Conservation (phyloP, 345 rosid species). For the Eucalyptus cloeziana region DNA sequence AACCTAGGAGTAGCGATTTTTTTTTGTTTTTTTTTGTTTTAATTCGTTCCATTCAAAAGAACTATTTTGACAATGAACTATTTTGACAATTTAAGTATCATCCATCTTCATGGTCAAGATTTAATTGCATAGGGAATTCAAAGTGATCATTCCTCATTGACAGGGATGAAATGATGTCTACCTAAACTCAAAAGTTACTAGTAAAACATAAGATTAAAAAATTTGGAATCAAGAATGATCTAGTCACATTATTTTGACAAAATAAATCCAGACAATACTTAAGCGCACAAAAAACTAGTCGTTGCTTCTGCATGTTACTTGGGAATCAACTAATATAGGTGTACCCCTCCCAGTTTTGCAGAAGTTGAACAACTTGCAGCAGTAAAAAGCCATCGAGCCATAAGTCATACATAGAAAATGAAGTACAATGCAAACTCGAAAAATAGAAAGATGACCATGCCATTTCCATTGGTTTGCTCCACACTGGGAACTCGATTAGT, state of each 20-base stretch:
- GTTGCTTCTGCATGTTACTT: neutral
- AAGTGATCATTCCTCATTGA: neutral
- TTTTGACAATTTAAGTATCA: constrained; percentile 28
- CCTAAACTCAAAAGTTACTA: neutral
- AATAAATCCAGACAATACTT: neutral
- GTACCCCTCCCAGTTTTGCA: neutral
- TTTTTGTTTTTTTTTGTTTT: too few relatives aligned
- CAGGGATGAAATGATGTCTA: neutral
- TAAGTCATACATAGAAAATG: neutral
- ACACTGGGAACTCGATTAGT: neutral
- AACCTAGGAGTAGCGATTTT: neutral
- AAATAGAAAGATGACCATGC: neutral
- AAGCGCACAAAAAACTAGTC: neutral
- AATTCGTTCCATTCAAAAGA: neutral
- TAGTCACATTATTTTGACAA: neutral
- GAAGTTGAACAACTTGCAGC: neutral
- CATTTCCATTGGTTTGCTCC: neutral
- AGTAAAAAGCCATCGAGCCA: neutral
- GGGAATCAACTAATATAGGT: neutral
- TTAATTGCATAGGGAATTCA: constrained; percentile 91
- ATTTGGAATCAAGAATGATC: neutral
- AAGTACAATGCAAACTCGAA: neutral
- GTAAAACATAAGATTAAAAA: neutral
- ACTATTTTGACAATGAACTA: neutral
- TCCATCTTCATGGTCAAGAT: constrained; percentile 68